These are phyloP conservation scores for Tetrapisispora fleetii DNA, from an alignment of 805 yeast species.

Conservation along the genomic window DNA sequence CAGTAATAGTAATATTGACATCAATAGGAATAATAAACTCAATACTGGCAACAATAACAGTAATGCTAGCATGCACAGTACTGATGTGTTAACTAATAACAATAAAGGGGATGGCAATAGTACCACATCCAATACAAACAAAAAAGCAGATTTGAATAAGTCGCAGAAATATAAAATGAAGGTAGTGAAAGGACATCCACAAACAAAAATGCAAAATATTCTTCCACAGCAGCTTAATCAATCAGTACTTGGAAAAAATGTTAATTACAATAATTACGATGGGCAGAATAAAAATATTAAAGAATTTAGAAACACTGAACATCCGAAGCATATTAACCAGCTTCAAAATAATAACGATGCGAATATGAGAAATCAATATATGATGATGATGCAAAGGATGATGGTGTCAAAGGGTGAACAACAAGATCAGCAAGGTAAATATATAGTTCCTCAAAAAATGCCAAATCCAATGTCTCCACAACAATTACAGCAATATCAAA, in stretches of 20 bases:
- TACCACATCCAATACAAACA: neutral
- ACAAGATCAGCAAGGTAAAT: neutral
- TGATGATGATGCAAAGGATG: constrained; percentile 6
- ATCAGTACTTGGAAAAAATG: neutral
- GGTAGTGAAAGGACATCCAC: constrained; percentile 2
- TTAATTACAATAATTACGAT: neutral
- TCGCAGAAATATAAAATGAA: constrained; percentile 1
- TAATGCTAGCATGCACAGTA: neutral
- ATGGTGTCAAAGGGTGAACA: constrained; percentile 1
- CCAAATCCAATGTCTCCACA: neutral
- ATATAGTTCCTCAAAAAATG: constrained; percentile 2
- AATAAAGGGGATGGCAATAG: neutral
- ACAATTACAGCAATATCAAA: neutral
- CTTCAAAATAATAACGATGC: neutral
- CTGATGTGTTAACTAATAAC: no score
- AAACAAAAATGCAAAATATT: no score
- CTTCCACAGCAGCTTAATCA: constrained; percentile 1
- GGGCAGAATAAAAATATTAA: neutral
- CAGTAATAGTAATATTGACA: neutral
- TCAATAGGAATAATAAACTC: no score
- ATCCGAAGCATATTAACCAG: neutral
- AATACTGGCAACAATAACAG: neutral
- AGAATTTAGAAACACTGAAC: neutral
- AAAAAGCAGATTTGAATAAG: neutral
- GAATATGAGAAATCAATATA: constrained; percentile 3